Conservation (phyloP, 208 protist species). For the Jaenimonas drosophilae region DNA sequence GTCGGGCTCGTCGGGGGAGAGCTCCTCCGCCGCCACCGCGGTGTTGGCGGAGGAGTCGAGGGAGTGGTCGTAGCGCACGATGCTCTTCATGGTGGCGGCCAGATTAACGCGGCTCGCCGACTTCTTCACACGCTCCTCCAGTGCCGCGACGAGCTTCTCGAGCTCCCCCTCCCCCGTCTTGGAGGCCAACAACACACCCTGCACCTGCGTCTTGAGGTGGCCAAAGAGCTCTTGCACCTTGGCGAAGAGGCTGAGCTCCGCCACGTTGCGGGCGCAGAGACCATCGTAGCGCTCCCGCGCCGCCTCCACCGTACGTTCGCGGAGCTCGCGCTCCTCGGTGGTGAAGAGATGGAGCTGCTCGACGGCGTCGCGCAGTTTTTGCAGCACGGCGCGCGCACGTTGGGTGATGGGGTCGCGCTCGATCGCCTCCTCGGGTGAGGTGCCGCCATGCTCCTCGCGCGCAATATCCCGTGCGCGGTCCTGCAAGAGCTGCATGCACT, state of each 20-base stretch:
- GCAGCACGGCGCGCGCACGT: constrained; percentile 18
- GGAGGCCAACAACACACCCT: constrained; percentile 39
- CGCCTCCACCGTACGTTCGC: constrained; percentile 12
- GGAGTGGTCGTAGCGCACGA: constrained; percentile 11
- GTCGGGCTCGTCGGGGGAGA: constrained; percentile 11
- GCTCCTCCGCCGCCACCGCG: constrained; percentile 8
- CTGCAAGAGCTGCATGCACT: constrained; percentile 28
- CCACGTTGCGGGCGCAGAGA: constrained; percentile 34
- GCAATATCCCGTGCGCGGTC: constrained; percentile 22
- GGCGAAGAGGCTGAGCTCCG: constrained; percentile 48
- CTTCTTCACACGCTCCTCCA: constrained; percentile 12
- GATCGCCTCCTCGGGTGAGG: constrained; percentile 6
- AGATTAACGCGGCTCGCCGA: constrained; percentile 12
- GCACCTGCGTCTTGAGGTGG: constrained; percentile 56
- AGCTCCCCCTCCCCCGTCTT: constrained; percentile 38
- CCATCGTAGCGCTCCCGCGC: constrained; percentile 10
- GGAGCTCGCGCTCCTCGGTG: constrained; percentile 10
- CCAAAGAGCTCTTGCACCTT: constrained; percentile 48
- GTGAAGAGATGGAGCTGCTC: constrained; percentile 21
- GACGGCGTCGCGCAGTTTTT: constrained; percentile 8
- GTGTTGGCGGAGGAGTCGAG: not conserved
- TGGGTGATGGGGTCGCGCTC: constrained; percentile 11
- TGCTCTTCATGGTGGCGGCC: constrained; percentile 13
- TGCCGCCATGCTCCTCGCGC: constrained; percentile 8
- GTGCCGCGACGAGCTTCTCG: constrained; percentile 9